These are phyloP conservation scores for Dipsacomyces acuminosporus DNA, from an alignment of 371 early-diverging fungal genomes.

Conservation along the genomic window DNA sequence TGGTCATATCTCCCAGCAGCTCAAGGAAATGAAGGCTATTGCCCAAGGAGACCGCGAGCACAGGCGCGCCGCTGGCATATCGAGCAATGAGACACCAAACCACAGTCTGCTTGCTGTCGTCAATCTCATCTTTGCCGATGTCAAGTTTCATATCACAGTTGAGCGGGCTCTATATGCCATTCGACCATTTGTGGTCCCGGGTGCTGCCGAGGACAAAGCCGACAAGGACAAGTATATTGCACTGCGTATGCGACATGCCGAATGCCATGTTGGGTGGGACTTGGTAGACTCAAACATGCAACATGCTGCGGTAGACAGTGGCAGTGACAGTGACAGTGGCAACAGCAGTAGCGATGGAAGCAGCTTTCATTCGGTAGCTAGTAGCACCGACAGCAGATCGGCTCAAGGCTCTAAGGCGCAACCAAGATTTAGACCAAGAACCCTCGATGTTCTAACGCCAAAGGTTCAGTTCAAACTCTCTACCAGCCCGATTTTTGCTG, in stretches of 20 bases:
- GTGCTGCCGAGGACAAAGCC: not conserved
- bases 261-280: conserved; percentile 30
- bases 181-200: conserved; percentile 17
- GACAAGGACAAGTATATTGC: conserved; percentile 13
- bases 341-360: not conserved
- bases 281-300: not conserved
- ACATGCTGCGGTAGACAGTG: not conserved
- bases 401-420: too few relatives aligned
- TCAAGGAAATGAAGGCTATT: conserved; percentile 12
- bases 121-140: conserved; percentile 32
- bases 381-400: not conserved
- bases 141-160: conserved; percentile 27
- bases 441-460: conserved; percentile 6
- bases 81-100: not conserved
- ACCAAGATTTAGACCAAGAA: too few relatives aligned
- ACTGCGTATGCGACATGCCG: conserved; percentile 26
- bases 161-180: conserved; percentile 38
- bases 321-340: too few relatives aligned
- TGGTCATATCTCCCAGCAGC: conserved; percentile 6
- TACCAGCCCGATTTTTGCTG: conserved; percentile 33
- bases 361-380: too few relatives aligned
- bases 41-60: not conserved
- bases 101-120: conserved; percentile 21
- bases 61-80: too few relatives aligned
- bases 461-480: conserved; percentile 22